phyloP scores from a whole-genome alignment of 2,329 filamentous ascomycete genomes.

The Ascochyta viciae-villosae region DNA sequence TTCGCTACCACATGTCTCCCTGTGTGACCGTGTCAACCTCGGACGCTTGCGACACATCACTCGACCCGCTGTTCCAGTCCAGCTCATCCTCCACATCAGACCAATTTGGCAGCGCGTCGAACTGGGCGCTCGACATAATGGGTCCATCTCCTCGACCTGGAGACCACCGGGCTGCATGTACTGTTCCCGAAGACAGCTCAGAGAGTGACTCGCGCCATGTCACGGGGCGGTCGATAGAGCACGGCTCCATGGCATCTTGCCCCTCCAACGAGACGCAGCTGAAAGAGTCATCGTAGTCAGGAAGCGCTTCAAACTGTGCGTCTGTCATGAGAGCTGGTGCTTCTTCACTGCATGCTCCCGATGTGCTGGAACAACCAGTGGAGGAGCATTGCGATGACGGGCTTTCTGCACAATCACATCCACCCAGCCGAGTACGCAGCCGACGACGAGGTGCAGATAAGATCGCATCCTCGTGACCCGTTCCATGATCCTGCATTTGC shows the following conservation, averaged over 20 bases:
- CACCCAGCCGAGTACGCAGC: background rate
- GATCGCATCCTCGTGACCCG: background rate
- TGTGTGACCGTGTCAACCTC: background rate
- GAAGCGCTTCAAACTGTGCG: background rate
- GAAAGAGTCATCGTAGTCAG: background rate
- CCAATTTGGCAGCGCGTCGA: slow-evolving; percentile 3
- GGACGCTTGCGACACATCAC: background rate
- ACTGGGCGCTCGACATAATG: slow-evolving; percentile 6
- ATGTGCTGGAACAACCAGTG: background rate
- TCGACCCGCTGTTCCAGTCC: background rate
- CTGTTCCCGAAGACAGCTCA: background rate
- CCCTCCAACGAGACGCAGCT: background rate
- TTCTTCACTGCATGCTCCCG: background rate
- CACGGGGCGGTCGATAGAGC: background rate
- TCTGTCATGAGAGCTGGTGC: background rate
- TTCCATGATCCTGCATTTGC: background rate
- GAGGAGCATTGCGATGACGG: background rate
- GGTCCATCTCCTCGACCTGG: background rate
- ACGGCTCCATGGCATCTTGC: background rate
- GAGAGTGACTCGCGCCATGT: background rate
- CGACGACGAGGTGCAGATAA: background rate
- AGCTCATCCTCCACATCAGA: slow-evolving; percentile 2
- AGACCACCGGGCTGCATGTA: background rate
- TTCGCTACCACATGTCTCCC: background rate
- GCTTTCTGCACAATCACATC: background rate